Percentiles rank a stretch among this genome's conserved stretches.
phyloP scores from a whole-genome alignment of 257 asterid genomes.

The Jasminum sambac region DNA sequence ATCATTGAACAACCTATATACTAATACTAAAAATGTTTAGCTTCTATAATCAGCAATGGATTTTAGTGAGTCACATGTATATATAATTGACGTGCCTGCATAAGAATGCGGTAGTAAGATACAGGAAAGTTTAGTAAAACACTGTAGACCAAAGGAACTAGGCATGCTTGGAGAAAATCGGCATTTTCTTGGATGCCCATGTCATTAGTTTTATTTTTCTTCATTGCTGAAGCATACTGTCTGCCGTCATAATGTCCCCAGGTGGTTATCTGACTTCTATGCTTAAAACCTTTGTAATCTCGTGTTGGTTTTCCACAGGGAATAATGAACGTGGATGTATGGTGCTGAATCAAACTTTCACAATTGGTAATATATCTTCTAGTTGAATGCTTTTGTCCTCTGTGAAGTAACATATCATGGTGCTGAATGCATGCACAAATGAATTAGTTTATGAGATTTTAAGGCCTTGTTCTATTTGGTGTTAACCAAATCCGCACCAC shows the following conservation, averaged over 20 bases:
- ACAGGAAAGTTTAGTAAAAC: background rate
- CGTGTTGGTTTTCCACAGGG: constrained; percentile 42
- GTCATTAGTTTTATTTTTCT: background rate
- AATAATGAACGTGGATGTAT: constrained; percentile 73
- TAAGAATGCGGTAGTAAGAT: background rate
- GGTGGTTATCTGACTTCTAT: background rate
- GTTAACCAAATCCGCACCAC: too few species aligned
- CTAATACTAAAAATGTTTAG: background rate
- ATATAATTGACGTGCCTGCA: background rate
- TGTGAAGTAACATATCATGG: background rate
- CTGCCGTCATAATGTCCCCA: background rate
- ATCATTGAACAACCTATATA: too few species aligned
- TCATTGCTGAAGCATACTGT: background rate
- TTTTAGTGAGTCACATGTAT: background rate
- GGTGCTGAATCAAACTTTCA: constrained; percentile 90
- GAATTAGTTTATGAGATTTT: background rate
- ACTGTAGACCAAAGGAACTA: background rate
- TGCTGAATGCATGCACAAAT: background rate
- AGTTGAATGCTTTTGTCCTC: constrained; percentile 1
- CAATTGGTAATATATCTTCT: constrained; percentile 63
- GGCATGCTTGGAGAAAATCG: background rate
- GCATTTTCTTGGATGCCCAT: background rate
- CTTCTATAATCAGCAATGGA: background rate
- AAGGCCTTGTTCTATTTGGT: too few species aligned
- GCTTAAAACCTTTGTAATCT: constrained; percentile 2